These are phyloP conservation scores for Mimosa pudica DNA, from an alignment of 306 rosid genomes.

Conservation along the genomic window DNA sequence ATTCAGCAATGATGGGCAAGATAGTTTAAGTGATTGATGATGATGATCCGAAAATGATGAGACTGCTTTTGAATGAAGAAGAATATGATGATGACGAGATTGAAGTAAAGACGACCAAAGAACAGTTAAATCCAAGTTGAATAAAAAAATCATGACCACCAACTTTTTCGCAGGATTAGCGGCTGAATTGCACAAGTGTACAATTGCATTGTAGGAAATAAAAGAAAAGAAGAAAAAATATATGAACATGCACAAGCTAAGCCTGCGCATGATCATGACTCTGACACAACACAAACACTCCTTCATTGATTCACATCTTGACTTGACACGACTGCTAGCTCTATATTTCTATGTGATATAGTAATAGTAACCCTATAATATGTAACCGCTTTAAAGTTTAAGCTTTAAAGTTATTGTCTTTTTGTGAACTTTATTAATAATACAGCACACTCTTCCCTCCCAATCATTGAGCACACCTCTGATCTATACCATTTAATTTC, in stretches of 20 bases:
- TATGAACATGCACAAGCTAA: background rate
- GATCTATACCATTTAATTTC: background rate
- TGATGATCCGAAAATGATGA: background rate
- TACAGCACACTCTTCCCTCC: background rate
- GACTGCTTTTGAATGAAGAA: background rate
- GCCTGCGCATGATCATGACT: background rate
- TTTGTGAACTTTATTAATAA: background rate
- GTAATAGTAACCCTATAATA: background rate
- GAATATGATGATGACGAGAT: background rate
- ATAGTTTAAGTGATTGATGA: background rate
- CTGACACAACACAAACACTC: background rate
- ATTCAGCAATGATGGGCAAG: background rate
- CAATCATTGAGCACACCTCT: background rate
- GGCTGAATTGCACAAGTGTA: background rate
- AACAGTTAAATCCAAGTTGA: background rate
- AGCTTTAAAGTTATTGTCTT: background rate
- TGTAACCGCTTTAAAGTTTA: background rate
- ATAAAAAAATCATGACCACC: background rate
- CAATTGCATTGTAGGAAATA: background rate
- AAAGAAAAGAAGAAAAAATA: background rate
- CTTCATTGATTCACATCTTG: background rate
- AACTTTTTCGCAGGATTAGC: background rate
- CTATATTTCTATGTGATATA: no score
- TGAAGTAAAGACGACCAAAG: background rate
- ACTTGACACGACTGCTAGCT: slow-evolving; percentile 1